Percentiles rank a stretch among this genome's conserved stretches.
These are phyloP conservation scores for Diaporthe velutina DNA, from an alignment of 2,329 filamentous ascomycete genomes.

Conservation along the genomic window DNA sequence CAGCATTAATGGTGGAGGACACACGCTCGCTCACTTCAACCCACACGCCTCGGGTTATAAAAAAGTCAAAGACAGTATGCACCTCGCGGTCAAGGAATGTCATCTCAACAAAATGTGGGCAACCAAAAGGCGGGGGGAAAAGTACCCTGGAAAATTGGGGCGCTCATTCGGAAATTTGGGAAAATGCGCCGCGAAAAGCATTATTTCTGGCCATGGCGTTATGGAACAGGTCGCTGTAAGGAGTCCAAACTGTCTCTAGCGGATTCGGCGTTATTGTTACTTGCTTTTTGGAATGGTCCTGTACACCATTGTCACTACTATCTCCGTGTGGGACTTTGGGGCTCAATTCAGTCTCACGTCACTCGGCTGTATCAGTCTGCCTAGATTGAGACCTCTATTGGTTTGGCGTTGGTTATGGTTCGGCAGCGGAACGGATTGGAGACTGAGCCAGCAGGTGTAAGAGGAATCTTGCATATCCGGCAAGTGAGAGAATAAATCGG, in stretches of 20 bases:
- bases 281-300: neutral
- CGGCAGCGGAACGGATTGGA: neutral
- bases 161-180: neutral
- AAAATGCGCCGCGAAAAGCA: conserved; percentile 8
- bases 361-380: conserved; percentile 14
- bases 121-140: neutral
- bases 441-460: conserved; percentile 35
- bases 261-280: conserved; percentile 1
- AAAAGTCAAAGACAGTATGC: conserved; percentile 12
- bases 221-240: conserved; percentile 8
- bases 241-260: conserved; percentile 19
- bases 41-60: conserved; percentile 2
- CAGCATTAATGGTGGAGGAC: conserved; percentile 3
- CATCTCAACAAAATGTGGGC: conserved; percentile 10
- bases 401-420: conserved; percentile 20
- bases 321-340: neutral
- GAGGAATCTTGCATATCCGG: neutral
- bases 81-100: conserved; percentile 33
- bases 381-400: conserved; percentile 14
- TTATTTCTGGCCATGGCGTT: conserved; percentile 24
- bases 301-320: conserved; percentile 10
- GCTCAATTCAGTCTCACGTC: neutral
- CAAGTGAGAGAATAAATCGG: neutral
- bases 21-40: neutral
- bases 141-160: neutral